Percentiles rank a stretch among this genome's conserved stretches.
These are phyloP conservation scores for Fusarium staphyleae DNA, from an alignment of 2,329 filamentous ascomycete species.

Conservation along the genomic window DNA sequence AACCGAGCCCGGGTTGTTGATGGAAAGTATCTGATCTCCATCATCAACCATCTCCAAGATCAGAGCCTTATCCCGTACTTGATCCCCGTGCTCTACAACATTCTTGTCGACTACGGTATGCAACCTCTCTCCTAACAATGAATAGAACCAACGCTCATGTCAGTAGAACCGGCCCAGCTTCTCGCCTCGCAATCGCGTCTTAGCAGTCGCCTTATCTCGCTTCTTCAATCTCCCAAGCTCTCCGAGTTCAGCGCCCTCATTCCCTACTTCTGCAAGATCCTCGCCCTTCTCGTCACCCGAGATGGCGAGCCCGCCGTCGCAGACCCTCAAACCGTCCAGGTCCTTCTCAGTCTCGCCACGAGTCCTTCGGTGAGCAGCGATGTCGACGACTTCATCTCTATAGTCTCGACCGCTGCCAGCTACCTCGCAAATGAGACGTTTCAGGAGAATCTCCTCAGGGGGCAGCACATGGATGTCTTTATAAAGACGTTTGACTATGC, in stretches of 20 bases:
- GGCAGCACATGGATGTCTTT: conserved; percentile 51
- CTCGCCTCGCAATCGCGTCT: conserved; percentile 61
- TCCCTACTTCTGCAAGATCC: conserved; percentile 62
- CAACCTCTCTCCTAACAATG: background rate
- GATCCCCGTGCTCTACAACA: conserved; percentile 68
- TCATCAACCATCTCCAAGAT: conserved; percentile 58
- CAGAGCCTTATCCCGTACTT: conserved; percentile 59
- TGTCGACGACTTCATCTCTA: conserved; percentile 60
- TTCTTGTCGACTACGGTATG: conserved; percentile 68
- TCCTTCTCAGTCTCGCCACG: conserved; percentile 59
- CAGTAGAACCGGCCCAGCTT: conserved; percentile 62
- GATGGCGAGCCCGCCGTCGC: conserved; percentile 56
- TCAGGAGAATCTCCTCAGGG: conserved; percentile 56
- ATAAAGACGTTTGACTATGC: conserved; percentile 57
- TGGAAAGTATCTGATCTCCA: conserved; percentile 53
- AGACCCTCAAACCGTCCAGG: conserved; percentile 54
- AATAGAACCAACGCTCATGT: conserved; percentile 1
- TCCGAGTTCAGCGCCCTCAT: conserved; percentile 53
- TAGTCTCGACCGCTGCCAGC: conserved; percentile 59
- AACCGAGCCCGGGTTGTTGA: conserved; percentile 64
- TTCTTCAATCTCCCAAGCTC: conserved; percentile 57
- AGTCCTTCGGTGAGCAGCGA: conserved; percentile 52
- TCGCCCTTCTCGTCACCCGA: conserved; percentile 61
- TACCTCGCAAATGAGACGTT: conserved; percentile 63
- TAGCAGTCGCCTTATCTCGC: conserved; percentile 56